phyloP scores from a whole-genome alignment of 2,329 filamentous ascomycete genomes.

The Paramyrothecium roridum region DNA sequence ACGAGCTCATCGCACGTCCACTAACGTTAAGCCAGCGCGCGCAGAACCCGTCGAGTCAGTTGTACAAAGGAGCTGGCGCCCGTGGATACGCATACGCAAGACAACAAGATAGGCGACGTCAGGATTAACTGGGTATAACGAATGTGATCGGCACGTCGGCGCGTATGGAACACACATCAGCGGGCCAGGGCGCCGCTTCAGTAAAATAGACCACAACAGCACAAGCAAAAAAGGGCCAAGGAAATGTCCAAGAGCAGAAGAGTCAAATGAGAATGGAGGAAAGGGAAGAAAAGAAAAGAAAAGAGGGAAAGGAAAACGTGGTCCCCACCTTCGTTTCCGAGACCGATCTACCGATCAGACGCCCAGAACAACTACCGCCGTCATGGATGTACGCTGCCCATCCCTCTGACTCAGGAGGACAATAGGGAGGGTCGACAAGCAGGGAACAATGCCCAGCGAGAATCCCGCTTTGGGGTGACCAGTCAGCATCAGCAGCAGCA shows the following conservation, averaged over 20 bases:
- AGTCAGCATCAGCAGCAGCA: no score
- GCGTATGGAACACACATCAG: constrained; percentile 1
- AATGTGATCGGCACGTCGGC: neutral
- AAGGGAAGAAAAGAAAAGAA: neutral
- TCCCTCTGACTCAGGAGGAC: no score
- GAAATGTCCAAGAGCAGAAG: neutral
- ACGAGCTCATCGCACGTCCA: no score
- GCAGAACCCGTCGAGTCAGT: no score
- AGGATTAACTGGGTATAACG: neutral
- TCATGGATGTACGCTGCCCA: neutral
- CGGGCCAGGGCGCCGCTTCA: neutral
- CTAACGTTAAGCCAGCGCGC: no score
- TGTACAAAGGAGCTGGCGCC: no score
- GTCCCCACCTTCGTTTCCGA: neutral
- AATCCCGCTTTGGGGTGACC: no score
- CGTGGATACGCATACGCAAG: no score
- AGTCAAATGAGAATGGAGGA: neutral
- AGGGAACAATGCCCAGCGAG: no score
- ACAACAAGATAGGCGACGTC: no score
- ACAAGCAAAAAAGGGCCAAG: neutral
- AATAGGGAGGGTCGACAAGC: no score
- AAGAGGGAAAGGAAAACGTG: neutral
- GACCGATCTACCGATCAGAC: neutral
- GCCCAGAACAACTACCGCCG: neutral
- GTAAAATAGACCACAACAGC: neutral